These are phyloP conservation scores for Turritis glabra DNA, from an alignment of 345 rosid species.

Conservation along the genomic window DNA sequence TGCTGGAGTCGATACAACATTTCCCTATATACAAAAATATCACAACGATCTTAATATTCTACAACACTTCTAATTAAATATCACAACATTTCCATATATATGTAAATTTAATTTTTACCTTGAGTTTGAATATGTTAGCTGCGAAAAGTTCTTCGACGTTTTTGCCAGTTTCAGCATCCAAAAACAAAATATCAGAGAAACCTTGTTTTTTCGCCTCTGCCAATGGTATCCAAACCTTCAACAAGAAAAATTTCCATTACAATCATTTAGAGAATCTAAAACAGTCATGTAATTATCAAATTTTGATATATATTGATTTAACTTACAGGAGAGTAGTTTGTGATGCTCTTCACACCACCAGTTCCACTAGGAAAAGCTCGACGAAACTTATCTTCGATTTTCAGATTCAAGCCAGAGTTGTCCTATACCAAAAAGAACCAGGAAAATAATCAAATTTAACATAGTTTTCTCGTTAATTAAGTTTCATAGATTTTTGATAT, in stretches of 20 bases:
- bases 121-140: slow-evolving; percentile 57
- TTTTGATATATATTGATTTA: neutral
- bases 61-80: neutral
- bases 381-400: slow-evolving; percentile 52
- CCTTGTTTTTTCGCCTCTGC: slow-evolving; percentile 60
- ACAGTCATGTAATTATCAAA: neutral
- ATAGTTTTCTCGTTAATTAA: neutral
- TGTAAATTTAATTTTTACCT: slow-evolving; percentile 39
- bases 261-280: neutral
- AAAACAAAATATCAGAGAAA: slow-evolving; percentile 60
- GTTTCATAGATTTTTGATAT: too few relatives aligned
- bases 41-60: neutral
- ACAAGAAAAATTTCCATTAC: neutral
- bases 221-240: slow-evolving; percentile 50
- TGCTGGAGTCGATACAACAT: slow-evolving; percentile 69
- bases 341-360: slow-evolving; percentile 60
- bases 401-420: slow-evolving; percentile 40
- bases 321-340: slow-evolving; percentile 62
- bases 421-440: slow-evolving; percentile 31
- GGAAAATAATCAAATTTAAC: neutral
- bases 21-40: slow-evolving; percentile 49
- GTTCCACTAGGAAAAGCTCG: slow-evolving; percentile 70
- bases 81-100: neutral
- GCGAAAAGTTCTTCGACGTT: slow-evolving; percentile 68
- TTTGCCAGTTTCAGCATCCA: slow-evolving; percentile 58